phyloP scores from a whole-genome alignment of 2,329 filamentous ascomycete genomes.

The Cercospora nicotianae region DNA sequence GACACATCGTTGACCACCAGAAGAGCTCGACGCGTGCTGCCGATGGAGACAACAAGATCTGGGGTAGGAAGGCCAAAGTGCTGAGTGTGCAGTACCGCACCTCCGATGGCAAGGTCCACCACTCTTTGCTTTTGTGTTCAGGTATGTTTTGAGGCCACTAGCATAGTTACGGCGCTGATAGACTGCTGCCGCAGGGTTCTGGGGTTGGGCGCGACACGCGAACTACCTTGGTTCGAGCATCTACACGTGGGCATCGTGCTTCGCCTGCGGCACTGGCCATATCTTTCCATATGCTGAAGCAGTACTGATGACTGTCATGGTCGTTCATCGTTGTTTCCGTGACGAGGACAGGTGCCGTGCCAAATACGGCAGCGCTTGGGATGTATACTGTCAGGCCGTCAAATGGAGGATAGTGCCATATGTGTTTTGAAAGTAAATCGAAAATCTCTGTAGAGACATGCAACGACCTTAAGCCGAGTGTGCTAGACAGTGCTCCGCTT shows the following conservation, averaged over 20 bases:
- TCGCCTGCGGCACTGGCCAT: not conserved
- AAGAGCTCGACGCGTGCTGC: not conserved
- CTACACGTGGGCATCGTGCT: not conserved
- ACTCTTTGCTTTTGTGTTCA: not conserved
- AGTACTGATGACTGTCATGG: not conserved
- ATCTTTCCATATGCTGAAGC: not conserved
- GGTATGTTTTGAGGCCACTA: too few relatives aligned
- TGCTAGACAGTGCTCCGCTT: conserved; percentile 51
- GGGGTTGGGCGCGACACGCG: not conserved
- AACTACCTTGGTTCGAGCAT: not conserved
- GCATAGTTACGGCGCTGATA: too few relatives aligned
- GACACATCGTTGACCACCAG: not conserved
- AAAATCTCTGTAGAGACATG: too few relatives aligned
- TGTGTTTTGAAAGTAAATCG: too few relatives aligned
- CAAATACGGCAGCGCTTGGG: not conserved
- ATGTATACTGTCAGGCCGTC: not conserved
- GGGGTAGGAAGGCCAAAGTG: not conserved
- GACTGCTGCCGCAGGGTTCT: too few relatives aligned
- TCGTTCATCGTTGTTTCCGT: not conserved
- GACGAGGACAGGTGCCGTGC: not conserved
- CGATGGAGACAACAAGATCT: not conserved
- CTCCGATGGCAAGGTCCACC: not conserved
- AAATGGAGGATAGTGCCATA: not conserved
- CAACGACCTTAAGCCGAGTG: too few relatives aligned
- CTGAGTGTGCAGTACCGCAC: not conserved